Evolutionary conservation across 805 yeast species (phyloP).

Genomic region (Candida khao-thaluensis): DNA sequence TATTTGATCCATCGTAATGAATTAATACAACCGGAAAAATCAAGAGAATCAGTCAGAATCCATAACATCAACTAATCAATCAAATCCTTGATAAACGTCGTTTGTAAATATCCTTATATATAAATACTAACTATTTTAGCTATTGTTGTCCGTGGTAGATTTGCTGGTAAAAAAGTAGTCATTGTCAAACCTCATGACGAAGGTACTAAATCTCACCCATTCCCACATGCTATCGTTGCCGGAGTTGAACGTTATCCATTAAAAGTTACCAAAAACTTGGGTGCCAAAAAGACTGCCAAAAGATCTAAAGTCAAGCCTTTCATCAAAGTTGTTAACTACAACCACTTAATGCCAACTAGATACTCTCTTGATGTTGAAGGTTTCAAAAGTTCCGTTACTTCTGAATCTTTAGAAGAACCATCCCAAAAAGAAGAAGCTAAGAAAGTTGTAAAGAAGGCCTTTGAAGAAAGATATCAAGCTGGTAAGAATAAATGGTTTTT

Average conservation of each 20-base stretch:
- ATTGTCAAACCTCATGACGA: conserved; percentile 98
- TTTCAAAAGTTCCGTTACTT: conserved; percentile 85
- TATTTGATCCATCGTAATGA: too few relatives aligned
- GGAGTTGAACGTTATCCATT: conserved; percentile 99
- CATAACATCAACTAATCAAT: too few relatives aligned
- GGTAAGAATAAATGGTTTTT: conserved; percentile 99
- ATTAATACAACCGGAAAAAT: too few relatives aligned
- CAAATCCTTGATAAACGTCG: too few relatives aligned
- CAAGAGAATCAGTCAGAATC: too few relatives aligned
- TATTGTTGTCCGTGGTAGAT: conserved; percentile 99
- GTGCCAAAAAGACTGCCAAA: conserved; percentile 94
- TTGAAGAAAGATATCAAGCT: conserved; percentile 98
- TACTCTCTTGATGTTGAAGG: conserved; percentile 96
- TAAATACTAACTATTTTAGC: conserved; percentile 49
- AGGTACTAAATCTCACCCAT: conserved; percentile 97
- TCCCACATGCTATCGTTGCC: conserved; percentile 99
- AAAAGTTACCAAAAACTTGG: conserved; percentile 92
- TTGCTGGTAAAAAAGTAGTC: conserved; percentile 99
- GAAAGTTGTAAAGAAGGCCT: conserved; percentile 98
- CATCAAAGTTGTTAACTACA: conserved; percentile 98
- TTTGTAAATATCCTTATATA: too few relatives aligned
- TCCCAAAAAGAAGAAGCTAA: conserved; percentile 98
- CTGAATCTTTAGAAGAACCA: conserved; percentile 96
- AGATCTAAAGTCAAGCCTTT: conserved; percentile 98
- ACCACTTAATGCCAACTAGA: conserved; percentile 99